Percentiles rank a stretch among this genome's conserved stretches.
Conservation (phyloP, 306 rosid species). For the Glycine latifolia region DNA sequence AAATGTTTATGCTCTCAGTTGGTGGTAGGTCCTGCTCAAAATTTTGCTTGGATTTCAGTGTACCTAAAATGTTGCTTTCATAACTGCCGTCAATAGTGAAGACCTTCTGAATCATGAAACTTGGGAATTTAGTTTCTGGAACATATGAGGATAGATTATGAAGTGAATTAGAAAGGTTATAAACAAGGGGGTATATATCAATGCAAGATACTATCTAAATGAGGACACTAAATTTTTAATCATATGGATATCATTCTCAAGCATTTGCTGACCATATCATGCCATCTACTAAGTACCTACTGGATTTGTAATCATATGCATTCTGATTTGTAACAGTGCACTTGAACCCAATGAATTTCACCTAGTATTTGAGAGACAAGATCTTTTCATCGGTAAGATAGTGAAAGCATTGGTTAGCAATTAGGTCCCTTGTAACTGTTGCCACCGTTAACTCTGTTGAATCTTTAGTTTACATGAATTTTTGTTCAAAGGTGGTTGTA, state of each 20-base stretch:
- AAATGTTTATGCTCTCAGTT: conserved; percentile 18
- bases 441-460: background rate
- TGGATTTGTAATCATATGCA: background rate
- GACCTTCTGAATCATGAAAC: background rate
- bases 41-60: too few species aligned
- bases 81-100: background rate
- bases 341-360: conserved; percentile 6
- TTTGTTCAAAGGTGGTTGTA: conserved; percentile 1
- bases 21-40: too few species aligned
- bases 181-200: background rate
- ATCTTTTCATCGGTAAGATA: background rate
- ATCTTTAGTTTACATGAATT: background rate
- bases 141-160: conserved; percentile 23
- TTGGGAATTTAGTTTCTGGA: background rate
- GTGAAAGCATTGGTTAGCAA: conserved; percentile 11
- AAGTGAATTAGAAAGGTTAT: background rate
- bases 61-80: background rate
- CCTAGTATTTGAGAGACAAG: background rate
- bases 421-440: conserved; percentile 25
- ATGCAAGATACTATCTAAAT: background rate
- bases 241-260: conserved; percentile 24
- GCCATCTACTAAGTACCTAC: background rate
- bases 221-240: background rate
- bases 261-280: background rate
- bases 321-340: conserved; percentile 12